Conservation (phyloP, 2,329 filamentous ascomycete genomes). For the Clarireedia hainanense region DNA sequence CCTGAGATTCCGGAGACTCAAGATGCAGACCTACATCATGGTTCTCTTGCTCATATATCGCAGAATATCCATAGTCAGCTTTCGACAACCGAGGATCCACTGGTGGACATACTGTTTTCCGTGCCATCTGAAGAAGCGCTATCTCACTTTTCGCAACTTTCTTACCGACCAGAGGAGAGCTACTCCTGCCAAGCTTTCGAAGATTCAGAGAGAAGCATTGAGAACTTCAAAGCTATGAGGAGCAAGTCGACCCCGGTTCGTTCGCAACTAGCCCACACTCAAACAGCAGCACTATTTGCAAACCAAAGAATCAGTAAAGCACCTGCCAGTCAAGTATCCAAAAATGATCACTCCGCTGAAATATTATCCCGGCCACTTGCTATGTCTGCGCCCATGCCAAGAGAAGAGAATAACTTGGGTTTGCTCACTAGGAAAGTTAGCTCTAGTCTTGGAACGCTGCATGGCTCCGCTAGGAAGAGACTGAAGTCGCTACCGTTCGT, state of each 20-base stretch:
- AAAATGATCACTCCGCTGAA: neutral
- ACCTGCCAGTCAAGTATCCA: neutral
- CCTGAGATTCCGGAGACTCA: neutral
- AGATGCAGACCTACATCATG: too few species aligned
- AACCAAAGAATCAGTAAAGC: neutral
- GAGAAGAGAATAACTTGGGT: slow-evolving; percentile 4
- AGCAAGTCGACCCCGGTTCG: slow-evolving; percentile 7
- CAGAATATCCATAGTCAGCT: neutral
- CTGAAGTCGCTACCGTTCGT: slow-evolving; percentile 3
- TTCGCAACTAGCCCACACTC: neutral
- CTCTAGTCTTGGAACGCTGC: neutral
- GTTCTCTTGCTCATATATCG: neutral
- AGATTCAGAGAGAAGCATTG: too few species aligned
- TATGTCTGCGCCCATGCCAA: neutral
- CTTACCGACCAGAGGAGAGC: neutral
- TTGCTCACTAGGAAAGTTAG: slow-evolving; percentile 3
- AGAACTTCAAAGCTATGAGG: slow-evolving; percentile 8
- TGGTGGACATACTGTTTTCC: neutral
- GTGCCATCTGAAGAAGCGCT: neutral
- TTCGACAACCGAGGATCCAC: neutral
- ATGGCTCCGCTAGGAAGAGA: slow-evolving; percentile 3
- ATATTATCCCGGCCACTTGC: neutral
- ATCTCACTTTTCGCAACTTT: slow-evolving; percentile 4
- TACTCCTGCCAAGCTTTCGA: slow-evolving; percentile 5
- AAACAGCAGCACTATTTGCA: neutral